These are phyloP conservation scores for Capsicum chinense DNA, from an alignment of 257 asterid species.

Conservation along the genomic window DNA sequence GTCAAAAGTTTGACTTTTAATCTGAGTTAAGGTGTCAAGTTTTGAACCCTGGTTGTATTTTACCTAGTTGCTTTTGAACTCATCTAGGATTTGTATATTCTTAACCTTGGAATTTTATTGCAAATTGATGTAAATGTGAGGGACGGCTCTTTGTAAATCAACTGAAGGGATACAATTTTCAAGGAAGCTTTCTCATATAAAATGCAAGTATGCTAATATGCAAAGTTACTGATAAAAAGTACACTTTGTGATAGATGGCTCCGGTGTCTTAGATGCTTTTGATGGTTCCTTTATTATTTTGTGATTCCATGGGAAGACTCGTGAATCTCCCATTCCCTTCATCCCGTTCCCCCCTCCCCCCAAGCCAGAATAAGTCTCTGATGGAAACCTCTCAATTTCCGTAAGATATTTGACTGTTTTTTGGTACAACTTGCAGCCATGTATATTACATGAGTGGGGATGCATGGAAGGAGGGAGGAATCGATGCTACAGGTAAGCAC, in stretches of 20 bases:
- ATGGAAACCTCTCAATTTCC: neutral
- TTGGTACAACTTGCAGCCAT: constrained; percentile 62
- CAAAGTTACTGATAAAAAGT: neutral
- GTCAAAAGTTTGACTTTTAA: neutral
- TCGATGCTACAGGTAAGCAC: constrained; percentile 95
- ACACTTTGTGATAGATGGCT: neutral
- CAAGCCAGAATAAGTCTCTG: neutral
- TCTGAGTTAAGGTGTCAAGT: neutral
- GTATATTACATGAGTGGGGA: constrained; percentile 99
- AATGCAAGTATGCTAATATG: neutral
- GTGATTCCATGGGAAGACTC: neutral
- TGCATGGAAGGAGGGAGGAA: constrained; percentile 99
- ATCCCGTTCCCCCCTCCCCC: neutral
- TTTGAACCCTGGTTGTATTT: neutral
- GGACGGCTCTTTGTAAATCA: neutral
- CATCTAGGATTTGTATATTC: neutral
- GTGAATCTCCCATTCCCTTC: neutral
- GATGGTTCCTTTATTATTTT: constrained; percentile 3
- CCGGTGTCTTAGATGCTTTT: neutral
- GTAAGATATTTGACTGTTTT: neutral
- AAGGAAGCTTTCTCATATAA: neutral
- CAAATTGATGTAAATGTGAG: neutral
- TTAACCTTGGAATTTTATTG: neutral
- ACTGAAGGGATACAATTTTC: neutral
- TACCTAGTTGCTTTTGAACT: constrained; percentile 1